Evolutionary conservation across 2,329 filamentous ascomycete genomes (phyloP).

Genomic region (Aschersonia sp.): DNA sequence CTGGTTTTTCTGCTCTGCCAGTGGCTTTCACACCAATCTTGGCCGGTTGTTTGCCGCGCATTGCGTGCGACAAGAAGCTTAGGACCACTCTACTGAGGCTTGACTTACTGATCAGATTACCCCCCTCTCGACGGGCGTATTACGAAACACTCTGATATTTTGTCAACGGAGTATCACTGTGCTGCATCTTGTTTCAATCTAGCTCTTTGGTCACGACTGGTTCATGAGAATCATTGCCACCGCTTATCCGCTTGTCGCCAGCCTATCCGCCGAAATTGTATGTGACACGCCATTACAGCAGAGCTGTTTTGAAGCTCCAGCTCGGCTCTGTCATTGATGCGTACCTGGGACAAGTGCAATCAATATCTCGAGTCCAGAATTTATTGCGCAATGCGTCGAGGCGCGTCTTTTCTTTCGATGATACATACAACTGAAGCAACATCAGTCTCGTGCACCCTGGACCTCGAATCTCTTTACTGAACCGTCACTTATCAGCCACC

Average conservation of each 20-base stretch:
- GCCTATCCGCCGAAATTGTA: background rate
- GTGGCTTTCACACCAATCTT: background rate
- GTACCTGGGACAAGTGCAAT: no score
- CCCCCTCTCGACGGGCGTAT: slow-evolving; percentile 28
- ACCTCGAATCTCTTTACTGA: no score
- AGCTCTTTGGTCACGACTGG: slow-evolving; percentile 15
- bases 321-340: background rate
- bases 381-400: no score
- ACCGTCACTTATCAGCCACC: no score
- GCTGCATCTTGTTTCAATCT: slow-evolving; percentile 36
- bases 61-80: slow-evolving; percentile 19
- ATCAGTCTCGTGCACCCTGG: no score
- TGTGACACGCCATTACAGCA: background rate
- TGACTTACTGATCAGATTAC: slow-evolving; percentile 14
- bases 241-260: background rate
- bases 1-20: background rate
- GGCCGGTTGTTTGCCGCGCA: slow-evolving; percentile 7
- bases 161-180: slow-evolving; percentile 27
- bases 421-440: no score
- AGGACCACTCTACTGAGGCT: background rate
- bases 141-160: slow-evolving; percentile 17
- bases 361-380: no score
- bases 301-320: background rate
- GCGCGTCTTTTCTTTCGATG: no score
- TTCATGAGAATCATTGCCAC: slow-evolving; percentile 2